Conservation (phyloP, 1,139 yeast genomes). For the Geotrichum restrictum region DNA sequence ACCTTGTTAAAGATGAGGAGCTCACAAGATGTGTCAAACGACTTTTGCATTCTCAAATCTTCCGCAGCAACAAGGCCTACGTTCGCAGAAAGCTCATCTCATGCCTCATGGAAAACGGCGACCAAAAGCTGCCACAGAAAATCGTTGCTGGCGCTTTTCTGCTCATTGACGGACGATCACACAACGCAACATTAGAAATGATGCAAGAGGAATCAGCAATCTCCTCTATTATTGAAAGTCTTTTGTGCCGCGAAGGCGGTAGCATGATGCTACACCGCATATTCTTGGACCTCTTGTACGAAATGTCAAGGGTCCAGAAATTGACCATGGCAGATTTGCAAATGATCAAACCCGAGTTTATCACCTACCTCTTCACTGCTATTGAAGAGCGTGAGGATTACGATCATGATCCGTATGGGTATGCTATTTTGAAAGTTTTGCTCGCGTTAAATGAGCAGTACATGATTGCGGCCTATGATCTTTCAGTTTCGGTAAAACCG, state of each 20-base stretch:
- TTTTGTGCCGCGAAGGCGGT: slow-evolving; percentile 34
- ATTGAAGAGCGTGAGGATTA: slow-evolving; percentile 51
- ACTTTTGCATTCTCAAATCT: slow-evolving; percentile 33
- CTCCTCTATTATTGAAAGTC: slow-evolving; percentile 41
- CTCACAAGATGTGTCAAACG: slow-evolving; percentile 33
- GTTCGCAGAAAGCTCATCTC: slow-evolving; percentile 35
- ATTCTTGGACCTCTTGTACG: slow-evolving; percentile 51
- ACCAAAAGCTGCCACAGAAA: slow-evolving; percentile 23
- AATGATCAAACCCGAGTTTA: slow-evolving; percentile 50
- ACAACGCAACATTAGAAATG: slow-evolving; percentile 43
- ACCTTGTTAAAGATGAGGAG: slow-evolving; percentile 35
- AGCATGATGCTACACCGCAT: slow-evolving; percentile 37
- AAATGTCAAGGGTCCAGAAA: slow-evolving; percentile 50
- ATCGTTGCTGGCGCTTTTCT: slow-evolving; percentile 50
- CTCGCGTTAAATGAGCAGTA: slow-evolving; percentile 80
- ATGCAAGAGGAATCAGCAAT: slow-evolving; percentile 52
- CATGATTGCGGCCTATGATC: slow-evolving; percentile 53
- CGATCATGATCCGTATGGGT: slow-evolving; percentile 58
- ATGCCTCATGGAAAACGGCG: slow-evolving; percentile 8
- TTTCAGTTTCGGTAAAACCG: neutral
- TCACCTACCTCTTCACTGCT: slow-evolving; percentile 51
- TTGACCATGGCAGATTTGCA: slow-evolving; percentile 45
- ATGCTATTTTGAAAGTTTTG: slow-evolving; percentile 67
- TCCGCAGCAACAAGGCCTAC: slow-evolving; percentile 32
- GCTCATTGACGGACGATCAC: slow-evolving; percentile 46